Percentiles rank a stretch among this genome's conserved stretches.
Evolutionary conservation across 2,329 filamentous ascomycete genomes (phyloP).

Genomic region (Epichloe sylvatica): DNA sequence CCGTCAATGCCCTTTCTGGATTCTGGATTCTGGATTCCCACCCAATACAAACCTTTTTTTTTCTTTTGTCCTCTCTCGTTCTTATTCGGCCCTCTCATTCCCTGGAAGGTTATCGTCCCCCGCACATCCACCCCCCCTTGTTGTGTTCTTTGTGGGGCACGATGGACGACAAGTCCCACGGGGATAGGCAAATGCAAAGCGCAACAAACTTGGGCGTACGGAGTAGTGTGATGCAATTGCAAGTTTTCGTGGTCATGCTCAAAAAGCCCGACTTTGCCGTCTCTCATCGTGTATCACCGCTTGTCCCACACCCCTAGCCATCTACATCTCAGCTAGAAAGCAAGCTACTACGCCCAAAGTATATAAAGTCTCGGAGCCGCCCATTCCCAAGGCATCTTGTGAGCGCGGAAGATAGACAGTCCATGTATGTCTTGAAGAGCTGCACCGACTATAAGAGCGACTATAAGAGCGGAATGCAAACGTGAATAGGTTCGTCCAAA

Average conservation of each 20-base stretch:
- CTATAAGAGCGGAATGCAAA: background rate
- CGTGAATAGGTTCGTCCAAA: background rate
- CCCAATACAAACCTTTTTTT: too few species aligned
- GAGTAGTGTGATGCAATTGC: background rate
- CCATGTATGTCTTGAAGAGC: background rate
- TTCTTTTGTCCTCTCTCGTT: background rate
- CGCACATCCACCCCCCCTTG: background rate
- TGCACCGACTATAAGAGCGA: background rate
- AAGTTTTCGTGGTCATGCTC: background rate
- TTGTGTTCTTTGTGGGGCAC: background rate
- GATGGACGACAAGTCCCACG: background rate
- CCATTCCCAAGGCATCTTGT: background rate
- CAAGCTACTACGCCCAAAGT: background rate
- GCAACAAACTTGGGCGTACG: background rate
- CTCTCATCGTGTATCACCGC: background rate
- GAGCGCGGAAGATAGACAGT: background rate
- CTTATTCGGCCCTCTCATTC: background rate
- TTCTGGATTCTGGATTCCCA: too few species aligned
- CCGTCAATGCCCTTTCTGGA: too few species aligned
- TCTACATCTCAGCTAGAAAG: background rate
- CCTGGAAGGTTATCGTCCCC: background rate
- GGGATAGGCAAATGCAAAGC: background rate
- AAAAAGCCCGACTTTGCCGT: background rate
- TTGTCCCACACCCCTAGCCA: background rate
- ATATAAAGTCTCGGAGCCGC: slow-evolving; percentile 8